Evolutionary conservation across 2,329 filamentous ascomycete genomes (phyloP).

Genomic region (Neospermospora avenae): DNA sequence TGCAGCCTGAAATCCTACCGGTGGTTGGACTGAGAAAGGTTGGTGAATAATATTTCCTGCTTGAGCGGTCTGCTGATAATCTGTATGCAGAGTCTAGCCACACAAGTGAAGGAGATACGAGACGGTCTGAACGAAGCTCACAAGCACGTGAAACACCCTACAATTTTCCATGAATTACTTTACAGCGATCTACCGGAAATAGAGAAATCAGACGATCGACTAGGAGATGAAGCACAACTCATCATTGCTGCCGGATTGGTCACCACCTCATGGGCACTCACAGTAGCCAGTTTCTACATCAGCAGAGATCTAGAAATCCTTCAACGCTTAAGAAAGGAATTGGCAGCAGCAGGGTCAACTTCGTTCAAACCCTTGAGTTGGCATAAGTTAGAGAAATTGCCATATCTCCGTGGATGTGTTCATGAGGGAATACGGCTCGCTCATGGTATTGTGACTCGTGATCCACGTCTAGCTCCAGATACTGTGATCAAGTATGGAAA

Average conservation of each 20-base stretch:
- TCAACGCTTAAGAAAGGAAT: conserved; percentile 30
- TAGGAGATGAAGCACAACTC: conserved; percentile 12
- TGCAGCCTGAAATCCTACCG: conserved; percentile 19
- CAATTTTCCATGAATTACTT: conserved; percentile 28
- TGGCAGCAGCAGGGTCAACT: conserved; percentile 34
- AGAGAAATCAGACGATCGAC: conserved; percentile 8
- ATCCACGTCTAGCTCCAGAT: conserved; percentile 14
- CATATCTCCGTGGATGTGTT: conserved; percentile 35
- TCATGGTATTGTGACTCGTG: conserved; percentile 31
- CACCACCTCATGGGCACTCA: conserved; percentile 37
- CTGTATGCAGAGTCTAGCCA: conserved; percentile 5
- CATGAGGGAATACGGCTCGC: conserved; percentile 34
- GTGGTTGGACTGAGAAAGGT: conserved; percentile 10
- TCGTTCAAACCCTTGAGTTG: conserved; percentile 30
- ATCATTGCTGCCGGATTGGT: conserved; percentile 23
- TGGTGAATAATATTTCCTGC: not conserved
- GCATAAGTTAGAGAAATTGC: conserved; percentile 35
- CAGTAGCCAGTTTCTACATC: conserved; percentile 35
- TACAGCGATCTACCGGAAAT: conserved; percentile 34
- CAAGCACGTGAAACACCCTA: conserved; percentile 14
- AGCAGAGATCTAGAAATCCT: conserved; percentile 31
- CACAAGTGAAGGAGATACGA: conserved; percentile 11
- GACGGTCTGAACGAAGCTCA: conserved; percentile 7
- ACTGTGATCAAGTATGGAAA: conserved; percentile 12
- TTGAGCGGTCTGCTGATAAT: not conserved